Base-by-base conservation (phyloP, 2,329 filamentous ascomycete genomes). In the Colletotrichum sp. region DNA sequence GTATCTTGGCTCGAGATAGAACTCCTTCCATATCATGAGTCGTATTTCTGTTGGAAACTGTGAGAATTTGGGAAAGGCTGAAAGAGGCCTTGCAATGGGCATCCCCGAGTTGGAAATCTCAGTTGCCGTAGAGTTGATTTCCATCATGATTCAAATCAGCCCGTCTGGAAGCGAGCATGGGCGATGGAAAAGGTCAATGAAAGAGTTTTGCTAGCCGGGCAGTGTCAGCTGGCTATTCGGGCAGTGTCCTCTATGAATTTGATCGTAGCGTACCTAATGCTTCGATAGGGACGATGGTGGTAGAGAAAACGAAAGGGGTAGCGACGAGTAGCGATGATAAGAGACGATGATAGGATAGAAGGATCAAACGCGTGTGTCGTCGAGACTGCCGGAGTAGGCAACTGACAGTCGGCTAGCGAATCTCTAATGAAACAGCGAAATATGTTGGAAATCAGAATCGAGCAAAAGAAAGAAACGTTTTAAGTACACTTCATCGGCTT, bases 261-360 rank as follows among this genome's bases (percentile, higher is more conserved):
- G 7, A 43, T 43, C 36, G 36, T 43, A 18, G 36, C 36, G 16
- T 43, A 43, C 36, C 16, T 18, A 0, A 18, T 43, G 9, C 36
- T 43, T 43, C 16, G 8, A 43, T 0, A 43, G 0, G 0, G 36
- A 43, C 36, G 0, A 43, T 18, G 8, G 16, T 10, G 3, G 36
- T 0, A 43, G 36, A 39, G 36, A 39, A 18, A 18, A 39, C 4
- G 36, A 39, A 1, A 0, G 16, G 8, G 14, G 16, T 39, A 0
- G 16, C 16, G 36, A 43, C 8, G 7, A 43, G 36, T 18, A 18
- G 16, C 36, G 16, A 18, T 43, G 16, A 43, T 16, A 43, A 0
- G 9, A 43, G 36, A 43, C 36, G 16, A 43, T 43, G 16, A 39
- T 39, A 39, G 14, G 26, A 26, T 26, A 26, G 26, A 26, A 39